Percentiles rank a stretch among this genome's conserved stretches.
These are phyloP conservation scores for Vitis riparia DNA, from an alignment of 164 flowering plant genomes.

Conservation along the genomic window DNA sequence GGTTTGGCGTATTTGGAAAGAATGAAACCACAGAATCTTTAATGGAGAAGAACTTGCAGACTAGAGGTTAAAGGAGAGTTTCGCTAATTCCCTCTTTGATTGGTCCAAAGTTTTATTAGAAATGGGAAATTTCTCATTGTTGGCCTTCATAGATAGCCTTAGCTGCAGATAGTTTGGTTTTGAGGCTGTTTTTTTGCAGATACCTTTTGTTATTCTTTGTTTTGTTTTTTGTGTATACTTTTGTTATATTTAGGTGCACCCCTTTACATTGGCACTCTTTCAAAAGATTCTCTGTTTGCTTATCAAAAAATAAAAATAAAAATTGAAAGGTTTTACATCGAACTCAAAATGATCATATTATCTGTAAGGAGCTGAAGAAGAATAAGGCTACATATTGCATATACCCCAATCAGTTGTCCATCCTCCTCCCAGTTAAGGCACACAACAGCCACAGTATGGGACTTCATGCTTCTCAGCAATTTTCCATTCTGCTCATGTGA, in stretches of 20 bases:
- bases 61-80: not conserved
- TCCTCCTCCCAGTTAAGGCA: conserved; percentile 95
- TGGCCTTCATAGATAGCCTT: no score
- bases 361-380: conserved; percentile 3
- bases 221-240: no score
- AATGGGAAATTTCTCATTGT: no score
- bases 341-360: not conserved
- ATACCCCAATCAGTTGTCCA: conserved; percentile 45
- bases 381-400: conserved; percentile 10
- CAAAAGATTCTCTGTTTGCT: no score
- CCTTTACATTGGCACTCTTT: no score
- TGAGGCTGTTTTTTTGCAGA: not conserved
- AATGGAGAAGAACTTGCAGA: no score
- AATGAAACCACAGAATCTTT: no score
- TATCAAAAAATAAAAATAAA: no score
- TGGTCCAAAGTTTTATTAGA: no score
- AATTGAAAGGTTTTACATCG: not conserved
- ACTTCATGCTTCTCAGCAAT: conserved; percentile 73
- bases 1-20: no score
- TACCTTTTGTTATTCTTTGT: not conserved
- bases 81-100: not conserved
- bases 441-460: conserved; percentile 70
- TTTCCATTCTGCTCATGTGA: conserved; percentile 72
- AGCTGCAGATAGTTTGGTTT: no score
- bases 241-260: no score